phyloP scores from a whole-genome alignment of 768 basidiomycete genomes.

The Auricularia auricula-judae region DNA sequence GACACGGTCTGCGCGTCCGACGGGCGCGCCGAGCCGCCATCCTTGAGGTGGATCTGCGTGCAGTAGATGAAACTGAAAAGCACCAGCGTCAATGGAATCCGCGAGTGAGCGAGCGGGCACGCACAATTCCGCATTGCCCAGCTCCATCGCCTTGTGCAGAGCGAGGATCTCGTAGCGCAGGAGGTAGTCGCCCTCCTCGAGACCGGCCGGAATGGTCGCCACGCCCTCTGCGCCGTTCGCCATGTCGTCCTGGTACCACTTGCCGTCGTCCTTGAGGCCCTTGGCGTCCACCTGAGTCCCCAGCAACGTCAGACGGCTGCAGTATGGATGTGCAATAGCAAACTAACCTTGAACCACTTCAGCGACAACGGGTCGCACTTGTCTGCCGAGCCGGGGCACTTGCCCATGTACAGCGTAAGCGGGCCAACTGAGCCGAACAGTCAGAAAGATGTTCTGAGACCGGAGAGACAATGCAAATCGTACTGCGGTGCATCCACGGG shows the following conservation, averaged over 20 bases:
- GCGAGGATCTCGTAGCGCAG: not conserved
- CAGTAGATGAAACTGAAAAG: slow-evolving; percentile 32
- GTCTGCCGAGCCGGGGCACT: not conserved
- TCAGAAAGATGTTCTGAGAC: not conserved
- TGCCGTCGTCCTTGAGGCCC: not conserved
- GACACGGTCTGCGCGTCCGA: slow-evolving; percentile 24
- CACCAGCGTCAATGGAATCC: not conserved
- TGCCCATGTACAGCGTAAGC: not conserved
- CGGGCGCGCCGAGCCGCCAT: slow-evolving; percentile 31
- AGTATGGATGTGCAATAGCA: not conserved
- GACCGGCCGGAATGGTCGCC: not conserved
- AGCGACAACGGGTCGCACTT: not conserved
- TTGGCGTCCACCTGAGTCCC: not conserved
- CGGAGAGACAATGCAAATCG: not conserved
- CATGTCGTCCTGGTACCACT: not conserved
- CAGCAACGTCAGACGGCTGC: too few relatives aligned
- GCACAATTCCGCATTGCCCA: not conserved
- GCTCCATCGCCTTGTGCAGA: not conserved
- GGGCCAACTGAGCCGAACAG: not conserved
- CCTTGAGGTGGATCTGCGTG: slow-evolving; percentile 35
- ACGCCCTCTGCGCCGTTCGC: not conserved
- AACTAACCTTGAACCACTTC: not conserved
- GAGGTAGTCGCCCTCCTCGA: not conserved
- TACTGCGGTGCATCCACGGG: not conserved
- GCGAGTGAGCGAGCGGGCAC: not conserved